Evolutionary conservation across 495 filamentous ascomycete genomes (phyloP), one percentile per base, ranked within the genome.

Genomic region (Tuber magnatum): DNA sequence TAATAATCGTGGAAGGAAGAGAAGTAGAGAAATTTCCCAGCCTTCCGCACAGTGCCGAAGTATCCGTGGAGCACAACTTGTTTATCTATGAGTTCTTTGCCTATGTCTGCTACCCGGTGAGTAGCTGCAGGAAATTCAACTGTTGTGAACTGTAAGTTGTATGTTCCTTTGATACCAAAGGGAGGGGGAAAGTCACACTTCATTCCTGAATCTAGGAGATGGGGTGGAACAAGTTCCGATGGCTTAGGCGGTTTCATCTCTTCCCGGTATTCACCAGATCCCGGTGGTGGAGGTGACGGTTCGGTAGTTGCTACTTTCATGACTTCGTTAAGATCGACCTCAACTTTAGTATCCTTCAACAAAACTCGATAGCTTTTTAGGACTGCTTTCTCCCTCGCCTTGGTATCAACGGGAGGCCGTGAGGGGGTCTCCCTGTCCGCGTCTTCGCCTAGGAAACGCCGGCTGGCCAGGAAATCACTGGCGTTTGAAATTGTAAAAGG

Each of bases 61-160:
- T 93, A 97, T 70, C 93, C 93, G 83, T 92, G 87, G 22, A 96
- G 82, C 8, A 86, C 84, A 28, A 94, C 88, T 46, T 86, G 80
- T 35, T 85, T 77, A 51, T 69, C 80, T 24, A 78, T 83, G 20
- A 85, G 83, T 69, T 81, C 73, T 7, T 82, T 71, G 32, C 84
- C 77, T 48, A 89, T 86, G 5, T 86, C 83, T 48, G 85, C 81
- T 48, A 89, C 84, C 65, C 85, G 83, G 76, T 84, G 83, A 8
- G 88, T 88, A 8, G 85, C 85, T 48, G 80, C 77, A 7, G 87
- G 86, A 73, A 91, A 88, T 42, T 85, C 80, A 73, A 89, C 90
- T 90, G 72, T 41, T 56, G 39, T 46, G 48, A 42, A 72, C 70
- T 69, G 73, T 82, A 75, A 80, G 71, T 43, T 48, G 56, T 28